Conservation (phyloP, 148 eudicot species). For the Rhododendron henanense region DNA sequence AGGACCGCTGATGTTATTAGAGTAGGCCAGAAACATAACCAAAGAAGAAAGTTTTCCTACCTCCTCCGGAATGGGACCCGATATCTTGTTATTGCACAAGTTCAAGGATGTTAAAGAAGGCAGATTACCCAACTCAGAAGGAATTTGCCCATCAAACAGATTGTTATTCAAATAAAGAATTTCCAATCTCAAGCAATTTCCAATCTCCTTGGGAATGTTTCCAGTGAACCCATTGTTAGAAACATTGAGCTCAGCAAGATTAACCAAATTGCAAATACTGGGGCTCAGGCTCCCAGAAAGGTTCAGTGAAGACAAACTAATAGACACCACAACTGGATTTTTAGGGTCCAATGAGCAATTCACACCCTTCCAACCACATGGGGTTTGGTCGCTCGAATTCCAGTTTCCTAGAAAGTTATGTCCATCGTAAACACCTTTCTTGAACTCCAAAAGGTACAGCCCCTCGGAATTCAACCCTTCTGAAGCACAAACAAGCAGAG, state of each 20-base stretch:
- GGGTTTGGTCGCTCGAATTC: conserved; percentile 60
- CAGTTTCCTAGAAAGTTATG: conserved; percentile 48
- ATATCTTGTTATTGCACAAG: conserved; percentile 76
- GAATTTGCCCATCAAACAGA: conserved; percentile 59
- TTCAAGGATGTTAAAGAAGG: conserved; percentile 50
- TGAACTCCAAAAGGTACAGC: conserved; percentile 57
- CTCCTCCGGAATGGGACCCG: conserved; percentile 72
- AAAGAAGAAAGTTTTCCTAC: conserved; percentile 68
- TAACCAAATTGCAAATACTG: conserved; percentile 62
- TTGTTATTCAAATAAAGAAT: conserved; percentile 56
- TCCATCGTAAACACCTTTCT: conserved; percentile 43
- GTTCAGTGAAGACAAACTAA: conserved; percentile 51
- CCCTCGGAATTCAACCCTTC: conserved; percentile 79
- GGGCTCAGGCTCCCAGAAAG: conserved; percentile 70
- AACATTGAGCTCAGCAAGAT: conserved; percentile 44
- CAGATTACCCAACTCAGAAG: conserved; percentile 60
- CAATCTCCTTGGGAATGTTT: conserved; percentile 62
- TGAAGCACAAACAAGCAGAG: conserved; percentile 32
- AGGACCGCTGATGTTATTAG: conserved; percentile 59
- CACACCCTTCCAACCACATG: conserved; percentile 87
- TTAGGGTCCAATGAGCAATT: conserved; percentile 38
- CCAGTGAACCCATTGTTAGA: conserved; percentile 55
- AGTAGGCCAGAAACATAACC: conserved; percentile 61
- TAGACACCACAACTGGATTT: conserved; percentile 40
- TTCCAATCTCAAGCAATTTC: conserved; percentile 51